Percentiles rank a stretch among this genome's conserved stretches.
These are phyloP conservation scores for Apiospora marii DNA, from an alignment of 2,329 filamentous ascomycete species.

Conservation along the genomic window DNA sequence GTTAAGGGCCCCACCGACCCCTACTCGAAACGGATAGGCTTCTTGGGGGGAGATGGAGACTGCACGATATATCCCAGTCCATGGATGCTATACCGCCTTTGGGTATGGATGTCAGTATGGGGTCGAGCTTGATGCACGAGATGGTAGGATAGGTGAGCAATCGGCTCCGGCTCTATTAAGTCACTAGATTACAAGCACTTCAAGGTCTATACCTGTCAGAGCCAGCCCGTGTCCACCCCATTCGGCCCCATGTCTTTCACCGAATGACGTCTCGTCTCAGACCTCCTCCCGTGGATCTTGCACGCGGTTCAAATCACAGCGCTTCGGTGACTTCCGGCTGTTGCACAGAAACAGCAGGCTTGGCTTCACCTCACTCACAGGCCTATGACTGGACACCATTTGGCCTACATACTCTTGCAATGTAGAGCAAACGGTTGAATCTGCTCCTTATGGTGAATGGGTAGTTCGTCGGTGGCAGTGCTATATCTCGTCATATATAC, in stretches of 20 bases:
- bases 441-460: background rate
- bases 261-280: conserved; percentile 23
- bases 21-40: background rate
- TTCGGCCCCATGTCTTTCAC: conserved; percentile 25
- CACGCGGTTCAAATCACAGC: background rate
- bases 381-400: background rate
- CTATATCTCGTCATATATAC: background rate
- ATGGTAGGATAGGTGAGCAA: background rate
- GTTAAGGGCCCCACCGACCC: background rate
- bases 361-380: background rate
- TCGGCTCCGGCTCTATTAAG: background rate
- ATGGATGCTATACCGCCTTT: conserved; percentile 10
- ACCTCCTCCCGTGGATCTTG: conserved; percentile 1
- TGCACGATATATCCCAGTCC: background rate
- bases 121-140: background rate
- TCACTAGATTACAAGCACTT: background rate
- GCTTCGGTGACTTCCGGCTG: conserved; percentile 9
- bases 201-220: background rate
- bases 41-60: background rate
- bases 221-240: background rate
- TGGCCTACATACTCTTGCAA: background rate
- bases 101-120: background rate
- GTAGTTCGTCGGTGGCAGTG: no score
- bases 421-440: background rate
- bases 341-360: background rate